Evolutionary conservation across 192 early-diverging fungal genomes (phyloP).

Genomic region (Pecoramyces ruminantium): DNA sequence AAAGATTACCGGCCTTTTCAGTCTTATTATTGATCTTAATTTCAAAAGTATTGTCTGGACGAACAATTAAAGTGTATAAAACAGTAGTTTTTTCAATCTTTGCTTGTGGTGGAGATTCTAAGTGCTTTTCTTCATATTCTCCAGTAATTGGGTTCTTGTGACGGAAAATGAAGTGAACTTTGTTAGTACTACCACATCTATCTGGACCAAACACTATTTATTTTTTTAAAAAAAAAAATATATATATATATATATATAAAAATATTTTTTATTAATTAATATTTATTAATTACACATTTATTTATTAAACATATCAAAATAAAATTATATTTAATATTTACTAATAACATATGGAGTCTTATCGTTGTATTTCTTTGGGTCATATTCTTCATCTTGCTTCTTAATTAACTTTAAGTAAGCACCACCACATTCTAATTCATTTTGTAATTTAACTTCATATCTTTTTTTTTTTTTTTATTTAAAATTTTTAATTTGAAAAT

Average conservation of each 20-base stretch:
- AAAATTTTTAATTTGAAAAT: too few relatives aligned
- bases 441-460: slow-evolving; percentile 80
- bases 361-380: slow-evolving; percentile 53
- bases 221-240: too few relatives aligned
- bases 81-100: slow-evolving; percentile 44
- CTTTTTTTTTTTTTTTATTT: neutral
- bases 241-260: too few relatives aligned
- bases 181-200: slow-evolving; percentile 78
- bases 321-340: neutral
- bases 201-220: slow-evolving; percentile 86
- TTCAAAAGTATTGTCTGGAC: slow-evolving; percentile 62
- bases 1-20: slow-evolving; percentile 46
- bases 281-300: too few relatives aligned
- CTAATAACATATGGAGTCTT: slow-evolving; percentile 73
- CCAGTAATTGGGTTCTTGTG: slow-evolving; percentile 75
- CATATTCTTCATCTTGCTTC: slow-evolving; percentile 28
- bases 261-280: too few relatives aligned
- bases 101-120: slow-evolving; percentile 51
- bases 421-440: slow-evolving; percentile 76
- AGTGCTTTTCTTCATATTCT: slow-evolving; percentile 70
- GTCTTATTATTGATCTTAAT: slow-evolving; percentile 56
- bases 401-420: slow-evolving; percentile 77
- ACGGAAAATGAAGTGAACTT: slow-evolving; percentile 83
- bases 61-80: slow-evolving; percentile 73
- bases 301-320: too few relatives aligned